Percentiles rank a stretch among this genome's conserved stretches.
These are phyloP conservation scores for Septoria petroselini DNA, from an alignment of 2,329 filamentous ascomycete genomes.

Conservation along the genomic window DNA sequence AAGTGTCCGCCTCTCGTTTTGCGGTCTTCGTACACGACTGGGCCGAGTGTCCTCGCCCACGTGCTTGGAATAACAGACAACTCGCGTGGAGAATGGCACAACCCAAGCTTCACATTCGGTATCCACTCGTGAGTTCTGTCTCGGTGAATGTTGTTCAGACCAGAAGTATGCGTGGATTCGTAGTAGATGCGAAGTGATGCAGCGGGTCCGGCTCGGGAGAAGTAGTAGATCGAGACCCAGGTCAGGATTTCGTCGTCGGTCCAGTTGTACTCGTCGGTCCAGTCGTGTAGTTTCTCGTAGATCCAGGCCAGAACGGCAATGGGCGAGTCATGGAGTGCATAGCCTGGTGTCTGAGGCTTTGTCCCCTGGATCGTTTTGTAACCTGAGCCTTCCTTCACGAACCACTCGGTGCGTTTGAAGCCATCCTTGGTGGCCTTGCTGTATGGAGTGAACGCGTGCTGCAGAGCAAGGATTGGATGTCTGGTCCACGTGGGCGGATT, in stretches of 20 bases:
- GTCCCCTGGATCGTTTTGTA: conserved; percentile 63
- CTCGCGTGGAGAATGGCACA: conserved; percentile 59
- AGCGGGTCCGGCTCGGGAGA: conserved; percentile 65
- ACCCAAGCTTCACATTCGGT: conserved; percentile 49
- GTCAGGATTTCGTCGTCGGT: conserved; percentile 72
- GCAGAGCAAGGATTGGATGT: conserved; percentile 57
- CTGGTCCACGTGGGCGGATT: conserved; percentile 51
- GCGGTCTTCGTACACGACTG: conserved; percentile 55
- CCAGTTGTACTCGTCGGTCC: conserved; percentile 71
- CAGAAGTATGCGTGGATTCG: conserved; percentile 51
- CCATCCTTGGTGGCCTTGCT: conserved; percentile 52
- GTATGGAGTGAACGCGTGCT: conserved; percentile 56
- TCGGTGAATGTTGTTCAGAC: conserved; percentile 26
- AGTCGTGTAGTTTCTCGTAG: conserved; percentile 75
- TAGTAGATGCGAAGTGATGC: conserved; percentile 71
- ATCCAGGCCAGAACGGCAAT: conserved; percentile 73
- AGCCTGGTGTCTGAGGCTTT: conserved; percentile 70
- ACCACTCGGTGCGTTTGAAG: conserved; percentile 56
- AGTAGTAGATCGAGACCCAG: conserved; percentile 72
- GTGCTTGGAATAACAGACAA: conserved; percentile 52
- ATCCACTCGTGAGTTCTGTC: conserved; percentile 45
- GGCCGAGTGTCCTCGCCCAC: conserved; percentile 58
- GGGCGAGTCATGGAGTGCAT: conserved; percentile 66
- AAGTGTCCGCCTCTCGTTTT: conserved; percentile 58
- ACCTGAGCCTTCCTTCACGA: conserved; percentile 54